Base-by-base conservation (phyloP, 179 eudicot species). In the Sideroxylon spinosum region DNA sequence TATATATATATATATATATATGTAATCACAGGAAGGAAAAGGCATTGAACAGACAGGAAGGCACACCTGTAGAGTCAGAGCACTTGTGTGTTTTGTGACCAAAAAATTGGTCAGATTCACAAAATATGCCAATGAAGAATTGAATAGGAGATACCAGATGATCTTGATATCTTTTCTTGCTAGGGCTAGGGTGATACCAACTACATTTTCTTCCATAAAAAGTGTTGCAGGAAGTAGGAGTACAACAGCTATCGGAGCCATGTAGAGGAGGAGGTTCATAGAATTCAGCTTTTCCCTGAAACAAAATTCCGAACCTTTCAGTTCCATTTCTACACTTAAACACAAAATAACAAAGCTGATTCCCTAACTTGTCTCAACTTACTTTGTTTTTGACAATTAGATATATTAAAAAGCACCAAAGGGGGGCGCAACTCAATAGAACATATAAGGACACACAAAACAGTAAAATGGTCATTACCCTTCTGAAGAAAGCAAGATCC, bases 41-140 rank as follows among this genome's bases (percentile, higher is more conserved):
- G 52, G 22, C 7, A 52, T 19, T 50, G 22, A 65, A 50, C 29
- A 59, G 44, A 67, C 52, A 52, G 75, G 32, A 19, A 16, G 29
- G 67, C 80, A 81, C 86, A 91, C 97, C 93, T 91, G 97, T 46
- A 91, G 93, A 74, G 97, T 91, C 81, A 91, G 81, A 68, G 97
- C 93, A 85, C 97, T 91, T 68, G 97, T 90, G 81, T 91, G 97
- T 70, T 91, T 91, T 56, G 97, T 91, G 81, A 91, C 97, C 88
- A 91, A 80, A 86, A 91, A 91, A 80, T 91, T 91, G 80, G 93
- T 88, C 87, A 91, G 81, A 82, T 91, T 91, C 80, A 89, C 94
- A 53, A 85, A 86, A 79, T 89, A 90, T 8, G 94, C 92, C 62
- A 89, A 84, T 13, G 95, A 74, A 61, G 97, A 90, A 82, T 91